Conservation (phyloP, 306 rosid genomes). For the Corylus heterophylla region DNA sequence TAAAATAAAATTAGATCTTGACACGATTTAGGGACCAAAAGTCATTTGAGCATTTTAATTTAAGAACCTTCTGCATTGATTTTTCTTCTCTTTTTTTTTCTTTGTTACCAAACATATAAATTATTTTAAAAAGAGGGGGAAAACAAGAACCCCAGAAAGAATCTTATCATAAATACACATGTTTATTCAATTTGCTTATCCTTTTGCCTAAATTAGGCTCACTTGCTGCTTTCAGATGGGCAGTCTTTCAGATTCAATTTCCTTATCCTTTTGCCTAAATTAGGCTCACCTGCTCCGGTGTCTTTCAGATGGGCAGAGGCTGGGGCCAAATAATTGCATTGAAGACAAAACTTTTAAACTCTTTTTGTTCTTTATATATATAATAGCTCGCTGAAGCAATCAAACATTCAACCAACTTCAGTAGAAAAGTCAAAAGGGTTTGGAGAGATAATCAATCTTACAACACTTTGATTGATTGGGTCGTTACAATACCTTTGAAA, state of each 20-base stretch:
- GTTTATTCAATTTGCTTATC: no score
- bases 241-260: no score
- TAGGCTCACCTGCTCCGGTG: not conserved
- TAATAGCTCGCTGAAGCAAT: not conserved
- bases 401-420: not conserved
- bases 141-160: no score
- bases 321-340: not conserved
- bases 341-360: not conserved
- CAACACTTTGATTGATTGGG: not conserved
- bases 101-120: no score
- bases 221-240: not conserved
- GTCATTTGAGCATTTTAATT: no score
- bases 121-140: no score
- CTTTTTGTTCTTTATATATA: not conserved
- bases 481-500: slow-evolving; percentile 3
- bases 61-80: no score
- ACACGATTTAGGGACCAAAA: no score
- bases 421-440: not conserved
- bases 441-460: not conserved
- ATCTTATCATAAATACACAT: no score
- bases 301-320: not conserved
- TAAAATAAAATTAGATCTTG: no score
- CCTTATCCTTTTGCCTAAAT: no score
- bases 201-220: not conserved
- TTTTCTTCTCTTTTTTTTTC: no score